Base-by-base conservation (phyloP, 371 early-diverging fungal genomes). In the Mucor plumbeus region DNA sequence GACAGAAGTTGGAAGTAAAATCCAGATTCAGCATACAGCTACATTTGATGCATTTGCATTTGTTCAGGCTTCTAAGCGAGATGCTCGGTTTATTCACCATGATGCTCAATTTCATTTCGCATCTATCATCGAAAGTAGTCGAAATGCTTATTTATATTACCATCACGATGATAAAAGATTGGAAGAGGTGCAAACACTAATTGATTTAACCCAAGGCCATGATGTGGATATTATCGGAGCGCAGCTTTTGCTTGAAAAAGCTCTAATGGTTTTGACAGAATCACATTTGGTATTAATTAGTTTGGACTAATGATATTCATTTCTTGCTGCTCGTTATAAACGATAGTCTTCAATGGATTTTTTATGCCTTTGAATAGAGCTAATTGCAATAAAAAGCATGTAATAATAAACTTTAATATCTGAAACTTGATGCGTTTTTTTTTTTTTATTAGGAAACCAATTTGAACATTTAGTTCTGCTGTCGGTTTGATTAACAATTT, bases 31-130 rank as follows among this genome's bases (percentile, higher is more conserved):
- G 17, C 95, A 93, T 67, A 64, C 64, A 11, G 79, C 82, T 36
- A 86, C 92, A 0, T 88, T 93, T 65, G 81, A 88, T 58, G 94
- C 94, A 0, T 77, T 95, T 61, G 91, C 88, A 0, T 95, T 90
- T 71, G 90, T 95, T 1, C 92, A 65, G 9, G 70, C 70, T 4
- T 70, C 70, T 8, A 70, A 70, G 40, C 17, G 70, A 62, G 70
- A 70, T 53, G 70, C 61, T 13, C 19, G 70, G 4, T 70, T 65
- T 58, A 61, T 62, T n/a, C 47, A 40, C n/a, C 59, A 58, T 11
- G 70, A 70, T 34, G 36, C 63, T 8, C 15, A 57, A 0, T 44
- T 39, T 21, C 15, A 48, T 17, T 70, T 88, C 53, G 83, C 86
- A 0, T 80, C 85, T 17, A 82, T 94, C 61, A 85, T 89, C 4